phyloP scores from a whole-genome alignment of 2,329 filamentous ascomycete genomes.

The Botryotinia convoluta region DNA sequence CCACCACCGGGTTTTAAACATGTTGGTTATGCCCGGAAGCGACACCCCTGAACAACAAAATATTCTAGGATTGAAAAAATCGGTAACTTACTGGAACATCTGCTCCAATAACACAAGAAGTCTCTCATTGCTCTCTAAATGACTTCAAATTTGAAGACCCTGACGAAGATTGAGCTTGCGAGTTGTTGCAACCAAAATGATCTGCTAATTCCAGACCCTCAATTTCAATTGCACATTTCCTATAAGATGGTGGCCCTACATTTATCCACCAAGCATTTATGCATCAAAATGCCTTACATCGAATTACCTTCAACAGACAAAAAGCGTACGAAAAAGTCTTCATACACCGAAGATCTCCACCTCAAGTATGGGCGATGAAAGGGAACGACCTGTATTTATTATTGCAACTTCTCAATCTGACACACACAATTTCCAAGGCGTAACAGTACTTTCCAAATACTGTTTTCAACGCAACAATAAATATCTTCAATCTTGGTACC shows the following conservation, averaged over 20 bases:
- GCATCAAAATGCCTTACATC: not conserved
- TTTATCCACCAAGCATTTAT: not conserved
- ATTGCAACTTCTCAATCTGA: not conserved
- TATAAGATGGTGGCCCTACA: not conserved
- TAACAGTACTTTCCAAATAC: not conserved
- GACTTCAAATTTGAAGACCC: not conserved
- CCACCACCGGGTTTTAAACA: not conserved
- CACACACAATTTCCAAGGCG: not conserved
- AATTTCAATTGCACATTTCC: not conserved
- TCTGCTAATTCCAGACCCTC: not conserved
- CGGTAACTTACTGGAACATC: not conserved
- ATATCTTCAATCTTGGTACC: too few relatives aligned
- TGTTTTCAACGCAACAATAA: not conserved
- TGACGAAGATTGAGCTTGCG: rapidly evolving
- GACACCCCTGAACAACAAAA: not conserved
- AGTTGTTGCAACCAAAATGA: not conserved
- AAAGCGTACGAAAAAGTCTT: not conserved
- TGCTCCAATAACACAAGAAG: not conserved
- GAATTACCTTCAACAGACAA: not conserved
- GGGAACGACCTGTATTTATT: not conserved
- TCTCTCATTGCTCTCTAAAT: not conserved
- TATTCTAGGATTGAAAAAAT: not conserved
- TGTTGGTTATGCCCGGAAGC: not conserved
- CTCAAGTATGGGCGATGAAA: not conserved
- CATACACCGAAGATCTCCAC: not conserved